A percentile compares a stretch with the other conserved stretches of the same genome.
Evolutionary conservation across 257 asterid species (phyloP).

Genomic region (Anisodus acutangulus): DNA sequence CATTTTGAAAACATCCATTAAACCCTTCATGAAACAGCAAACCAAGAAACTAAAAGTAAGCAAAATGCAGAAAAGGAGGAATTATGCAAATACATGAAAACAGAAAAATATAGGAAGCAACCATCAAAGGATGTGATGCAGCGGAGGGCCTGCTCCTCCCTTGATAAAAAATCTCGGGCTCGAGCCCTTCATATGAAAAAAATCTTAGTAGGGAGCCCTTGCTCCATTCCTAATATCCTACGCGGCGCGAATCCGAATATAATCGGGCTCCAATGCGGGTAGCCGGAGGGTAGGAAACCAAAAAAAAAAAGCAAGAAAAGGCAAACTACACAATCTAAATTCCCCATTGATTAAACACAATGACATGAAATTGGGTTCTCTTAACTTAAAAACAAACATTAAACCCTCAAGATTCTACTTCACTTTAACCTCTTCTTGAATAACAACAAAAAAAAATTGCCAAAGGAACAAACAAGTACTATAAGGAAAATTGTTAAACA

Average conservation of each 20-base stretch:
- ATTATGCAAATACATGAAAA: not conserved
- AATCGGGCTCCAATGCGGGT: too few species aligned
- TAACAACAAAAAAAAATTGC: not conserved
- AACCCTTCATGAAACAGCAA: not conserved
- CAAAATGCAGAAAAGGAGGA: conserved; percentile 18
- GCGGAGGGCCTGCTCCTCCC: not conserved
- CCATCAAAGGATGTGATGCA: too few species aligned
- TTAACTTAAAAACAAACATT: not conserved
- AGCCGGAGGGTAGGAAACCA: too few species aligned
- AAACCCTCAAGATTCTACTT: conserved; percentile 21
- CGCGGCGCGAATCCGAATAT: too few species aligned
- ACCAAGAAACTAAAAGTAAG: not conserved
- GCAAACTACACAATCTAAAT: not conserved
- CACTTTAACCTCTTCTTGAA: not conserved
- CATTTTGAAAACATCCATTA: not conserved
- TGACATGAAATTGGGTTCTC: not conserved
- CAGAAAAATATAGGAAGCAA: not conserved
- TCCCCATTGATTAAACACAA: conserved; percentile 5
- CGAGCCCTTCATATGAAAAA: too few species aligned
- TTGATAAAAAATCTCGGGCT: not conserved
- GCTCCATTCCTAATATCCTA: too few species aligned
- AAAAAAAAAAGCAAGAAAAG: not conserved
- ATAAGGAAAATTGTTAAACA: not conserved
- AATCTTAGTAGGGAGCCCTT: too few species aligned
- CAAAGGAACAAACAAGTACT: not conserved